A percentile compares a stretch with the other conserved stretches of the same genome.
Conservation (phyloP, 345 rosid species). For the Salix brachista region DNA sequence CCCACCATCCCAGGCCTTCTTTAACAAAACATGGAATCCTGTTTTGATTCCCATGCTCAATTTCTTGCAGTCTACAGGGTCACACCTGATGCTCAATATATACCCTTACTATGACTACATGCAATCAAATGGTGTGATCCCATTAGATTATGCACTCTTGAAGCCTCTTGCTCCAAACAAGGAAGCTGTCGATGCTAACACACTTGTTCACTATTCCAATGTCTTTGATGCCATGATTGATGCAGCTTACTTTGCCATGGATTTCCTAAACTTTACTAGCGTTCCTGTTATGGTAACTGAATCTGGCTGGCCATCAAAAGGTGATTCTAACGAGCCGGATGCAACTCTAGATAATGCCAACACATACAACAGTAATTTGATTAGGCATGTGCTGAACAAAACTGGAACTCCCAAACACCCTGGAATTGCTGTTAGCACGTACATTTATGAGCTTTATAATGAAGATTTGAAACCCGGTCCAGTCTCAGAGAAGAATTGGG, state of each 20-base stretch:
- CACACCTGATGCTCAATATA: slow-evolving; percentile 80
- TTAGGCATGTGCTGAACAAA: slow-evolving; percentile 75
- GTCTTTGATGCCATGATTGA: slow-evolving; percentile 94
- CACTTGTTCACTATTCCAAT: slow-evolving; percentile 84
- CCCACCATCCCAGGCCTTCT: slow-evolving; percentile 99
- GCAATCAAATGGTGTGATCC: slow-evolving; percentile 72
- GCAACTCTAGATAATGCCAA: slow-evolving; percentile 84
- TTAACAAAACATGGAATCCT: slow-evolving; percentile 80
- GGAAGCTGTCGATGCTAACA: slow-evolving; percentile 96
- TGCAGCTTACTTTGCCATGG: slow-evolving; percentile 87
- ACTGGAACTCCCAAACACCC: slow-evolving; percentile 98
- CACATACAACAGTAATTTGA: slow-evolving; percentile 90
- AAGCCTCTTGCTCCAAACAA: slow-evolving; percentile 86
- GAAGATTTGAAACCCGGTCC: slow-evolving; percentile 79
- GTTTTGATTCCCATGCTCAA: slow-evolving; percentile 83
- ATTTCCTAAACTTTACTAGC: slow-evolving; percentile 75
- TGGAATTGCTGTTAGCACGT: slow-evolving; percentile 64
- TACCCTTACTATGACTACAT: slow-evolving; percentile 88
- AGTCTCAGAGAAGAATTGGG: slow-evolving; percentile 90
- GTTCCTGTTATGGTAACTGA: slow-evolving; percentile 75
- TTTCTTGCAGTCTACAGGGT: slow-evolving; percentile 79
- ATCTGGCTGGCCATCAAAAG: slow-evolving; percentile 98
- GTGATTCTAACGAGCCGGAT: slow-evolving; percentile 64
- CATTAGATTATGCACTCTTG: slow-evolving; percentile 89
- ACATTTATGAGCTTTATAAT: slow-evolving; percentile 92